Evolutionary conservation across 2,329 filamentous ascomycete species (phyloP).

Genomic region (Cladosporium sp.): DNA sequence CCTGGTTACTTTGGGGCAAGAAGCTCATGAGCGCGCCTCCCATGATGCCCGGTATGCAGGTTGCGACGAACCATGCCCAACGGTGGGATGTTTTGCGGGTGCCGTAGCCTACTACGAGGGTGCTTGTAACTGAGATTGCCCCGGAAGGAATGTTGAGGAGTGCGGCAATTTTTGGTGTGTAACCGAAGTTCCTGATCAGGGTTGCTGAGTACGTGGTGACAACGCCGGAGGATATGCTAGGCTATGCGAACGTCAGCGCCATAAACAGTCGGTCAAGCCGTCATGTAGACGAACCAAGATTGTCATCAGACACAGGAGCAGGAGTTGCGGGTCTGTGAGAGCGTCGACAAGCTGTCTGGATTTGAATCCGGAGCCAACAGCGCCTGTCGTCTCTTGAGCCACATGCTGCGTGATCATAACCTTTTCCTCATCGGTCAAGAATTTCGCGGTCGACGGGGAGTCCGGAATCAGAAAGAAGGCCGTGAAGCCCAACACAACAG

Average conservation of each 20-base stretch:
- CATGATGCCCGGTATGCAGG: slow-evolving; percentile 31
- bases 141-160: slow-evolving; percentile 61
- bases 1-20: slow-evolving; percentile 41
- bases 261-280: background rate
- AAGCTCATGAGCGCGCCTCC: slow-evolving; percentile 37
- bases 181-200: slow-evolving; percentile 34
- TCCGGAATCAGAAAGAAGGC: slow-evolving; percentile 44
- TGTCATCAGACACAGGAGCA: slow-evolving; percentile 41
- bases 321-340: slow-evolving; percentile 62
- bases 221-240: slow-evolving; percentile 57
- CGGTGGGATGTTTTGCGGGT: background rate
- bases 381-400: slow-evolving; percentile 46
- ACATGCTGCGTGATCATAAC: slow-evolving; percentile 51
- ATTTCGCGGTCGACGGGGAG: slow-evolving; percentile 67
- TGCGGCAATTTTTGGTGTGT: slow-evolving; percentile 40
- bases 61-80: slow-evolving; percentile 12
- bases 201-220: slow-evolving; percentile 59
- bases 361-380: slow-evolving; percentile 51
- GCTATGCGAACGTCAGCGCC: slow-evolving; percentile 42
- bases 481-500: slow-evolving; percentile 24
- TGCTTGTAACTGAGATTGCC: slow-evolving; percentile 47
- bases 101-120: slow-evolving; percentile 26
- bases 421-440: slow-evolving; percentile 59
- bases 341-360: slow-evolving; percentile 57
- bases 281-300: slow-evolving; percentile 17